These are phyloP conservation scores for Litchi chinensis DNA, from an alignment of 345 rosid species.

Conservation along the genomic window DNA sequence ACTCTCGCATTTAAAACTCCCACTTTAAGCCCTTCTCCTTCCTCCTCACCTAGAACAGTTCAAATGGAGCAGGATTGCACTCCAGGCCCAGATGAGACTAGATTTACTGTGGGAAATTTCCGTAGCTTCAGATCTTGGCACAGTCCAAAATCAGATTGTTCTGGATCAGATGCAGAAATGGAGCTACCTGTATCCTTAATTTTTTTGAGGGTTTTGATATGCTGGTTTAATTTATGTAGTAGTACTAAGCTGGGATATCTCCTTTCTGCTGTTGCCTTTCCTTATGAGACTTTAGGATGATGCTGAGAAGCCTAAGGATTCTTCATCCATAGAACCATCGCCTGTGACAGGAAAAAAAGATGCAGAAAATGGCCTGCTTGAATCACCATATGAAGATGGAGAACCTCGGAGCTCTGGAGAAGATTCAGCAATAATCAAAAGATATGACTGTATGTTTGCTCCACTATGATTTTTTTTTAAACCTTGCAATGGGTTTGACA, in stretches of 20 bases:
- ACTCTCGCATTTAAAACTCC: constrained; percentile 57
- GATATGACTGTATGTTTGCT: constrained; percentile 28
- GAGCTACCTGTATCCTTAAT: constrained; percentile 57
- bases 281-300: constrained; percentile 57
- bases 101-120: constrained; percentile 33
- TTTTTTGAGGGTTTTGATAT: constrained; percentile 13
- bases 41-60: constrained; percentile 47
- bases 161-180: constrained; percentile 37
- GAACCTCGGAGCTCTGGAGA: constrained; percentile 52
- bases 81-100: constrained; percentile 39
- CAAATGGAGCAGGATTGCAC: constrained; percentile 37
- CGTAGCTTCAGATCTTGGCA: constrained; percentile 42
- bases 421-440: constrained; percentile 42
- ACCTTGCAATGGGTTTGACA: background rate
- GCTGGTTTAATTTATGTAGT: background rate
- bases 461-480: constrained; percentile 1
- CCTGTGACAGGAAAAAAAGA: constrained; percentile 36
- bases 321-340: constrained; percentile 38
- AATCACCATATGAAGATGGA: constrained; percentile 53
- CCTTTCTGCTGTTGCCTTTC: constrained; percentile 40
- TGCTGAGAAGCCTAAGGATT: constrained; percentile 41
- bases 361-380: constrained; percentile 39
- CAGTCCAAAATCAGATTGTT: constrained; percentile 42
- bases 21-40: constrained; percentile 40
- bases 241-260: constrained; percentile 16